phyloP scores from a whole-genome alignment of 2,329 filamentous ascomycete genomes.

The Pseudonectria buxi region DNA sequence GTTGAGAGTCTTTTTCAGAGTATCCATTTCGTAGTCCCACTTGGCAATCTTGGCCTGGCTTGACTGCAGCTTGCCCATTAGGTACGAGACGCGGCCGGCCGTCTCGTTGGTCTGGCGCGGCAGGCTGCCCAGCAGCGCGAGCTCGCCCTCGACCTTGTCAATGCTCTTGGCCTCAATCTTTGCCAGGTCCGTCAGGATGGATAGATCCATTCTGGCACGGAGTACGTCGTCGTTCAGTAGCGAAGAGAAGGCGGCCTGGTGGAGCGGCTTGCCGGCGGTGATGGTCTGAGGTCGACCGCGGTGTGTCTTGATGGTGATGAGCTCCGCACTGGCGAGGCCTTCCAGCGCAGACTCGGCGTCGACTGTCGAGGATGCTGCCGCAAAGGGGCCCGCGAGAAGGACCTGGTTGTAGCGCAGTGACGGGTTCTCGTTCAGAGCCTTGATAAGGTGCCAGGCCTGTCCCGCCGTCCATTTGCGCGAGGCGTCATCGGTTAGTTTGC shows the following conservation, averaged over 20 bases:
- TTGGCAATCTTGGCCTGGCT: conserved; percentile 68
- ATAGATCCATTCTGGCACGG: conserved; percentile 64
- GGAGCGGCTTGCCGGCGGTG: conserved; percentile 77
- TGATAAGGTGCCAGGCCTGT: conserved; percentile 88
- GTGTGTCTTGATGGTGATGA: conserved; percentile 67
- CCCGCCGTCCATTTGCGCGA: conserved; percentile 67
- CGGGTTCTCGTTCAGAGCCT: conserved; percentile 62
- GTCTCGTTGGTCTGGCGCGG: conserved; percentile 66
- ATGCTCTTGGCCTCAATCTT: conserved; percentile 68
- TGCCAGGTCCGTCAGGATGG: conserved; percentile 60
- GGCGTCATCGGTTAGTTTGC: conserved; percentile 39
- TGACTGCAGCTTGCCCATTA: conserved; percentile 65
- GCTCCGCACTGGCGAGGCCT: conserved; percentile 74
- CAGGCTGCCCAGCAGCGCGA: conserved; percentile 62
- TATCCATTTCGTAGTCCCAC: conserved; percentile 66
- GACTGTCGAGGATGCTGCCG: conserved; percentile 42
- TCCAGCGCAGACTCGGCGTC: conserved; percentile 71
- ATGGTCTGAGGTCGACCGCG: conserved; percentile 75
- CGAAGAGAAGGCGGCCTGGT: conserved; percentile 71
- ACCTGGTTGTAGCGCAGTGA: conserved; percentile 79
- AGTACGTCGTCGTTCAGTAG: conserved; percentile 68
- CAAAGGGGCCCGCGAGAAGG: conserved; percentile 69
- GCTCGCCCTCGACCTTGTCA: conserved; percentile 71
- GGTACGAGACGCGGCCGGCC: conserved; percentile 58
- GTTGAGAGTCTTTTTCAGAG: conserved; percentile 59